phyloP scores from a whole-genome alignment of 2,329 filamentous ascomycete species.

The Diaporthe batatas region DNA sequence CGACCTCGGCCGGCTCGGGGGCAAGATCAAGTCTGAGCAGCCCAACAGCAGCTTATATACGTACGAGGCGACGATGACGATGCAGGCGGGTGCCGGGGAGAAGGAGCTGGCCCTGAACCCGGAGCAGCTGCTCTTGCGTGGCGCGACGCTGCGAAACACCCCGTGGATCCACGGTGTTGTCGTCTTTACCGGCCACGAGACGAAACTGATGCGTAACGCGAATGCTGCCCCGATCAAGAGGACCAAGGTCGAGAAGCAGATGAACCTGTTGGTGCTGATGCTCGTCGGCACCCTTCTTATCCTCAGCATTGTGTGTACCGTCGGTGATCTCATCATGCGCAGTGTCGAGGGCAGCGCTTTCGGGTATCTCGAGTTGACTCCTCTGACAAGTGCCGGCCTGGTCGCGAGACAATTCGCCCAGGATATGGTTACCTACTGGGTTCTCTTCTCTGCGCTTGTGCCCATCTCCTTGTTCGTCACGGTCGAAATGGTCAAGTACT shows the following conservation, averaged over 20 bases:
- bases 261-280: slow-evolving; percentile 93
- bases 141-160: slow-evolving; percentile 94
- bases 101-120: slow-evolving; percentile 91
- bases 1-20: slow-evolving; percentile 87
- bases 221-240: slow-evolving; percentile 98
- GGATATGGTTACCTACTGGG: slow-evolving; percentile 98
- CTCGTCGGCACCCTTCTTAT: slow-evolving; percentile 86
- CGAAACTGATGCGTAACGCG: slow-evolving; percentile 98
- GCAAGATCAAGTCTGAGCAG: slow-evolving; percentile 92
- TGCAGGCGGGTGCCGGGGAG: slow-evolving; percentile 90
- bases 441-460: slow-evolving; percentile 94
- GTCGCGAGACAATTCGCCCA: slow-evolving; percentile 87
- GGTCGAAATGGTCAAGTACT: slow-evolving; percentile 97
- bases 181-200: slow-evolving; percentile 97
- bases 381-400: slow-evolving; percentile 65
- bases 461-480: slow-evolving; percentile 99
- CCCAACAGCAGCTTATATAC: slow-evolving; percentile 99
- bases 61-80: slow-evolving; percentile 94
- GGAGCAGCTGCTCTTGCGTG: slow-evolving; percentile 92
- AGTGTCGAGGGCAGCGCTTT: slow-evolving; percentile 73
- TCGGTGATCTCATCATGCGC: slow-evolving; percentile 88
- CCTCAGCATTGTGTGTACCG: slow-evolving; percentile 89
- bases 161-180: slow-evolving; percentile 97
- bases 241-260: slow-evolving; percentile 92
- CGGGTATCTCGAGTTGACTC: slow-evolving; percentile 78